Percentiles rank a stretch among this genome's conserved stretches.
Evolutionary conservation across 345 rosid genomes (phyloP).

Genomic region (Brassica napus): Da-Ae NC_063438.1:22323501-22324000

Average conservation of each 20-base stretch:
- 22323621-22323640: neutral
- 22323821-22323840: slow-evolving; percentile 17
- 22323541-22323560: neutral
- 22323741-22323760: neutral
- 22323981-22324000: slow-evolving; percentile 13
- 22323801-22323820: neutral
- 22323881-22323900: neutral
- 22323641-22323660: slow-evolving; percentile 17
- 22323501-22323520: slow-evolving; percentile 1
- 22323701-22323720: neutral
- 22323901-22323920: slow-evolving; percentile 1
- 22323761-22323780: neutral
- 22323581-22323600: neutral
- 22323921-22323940: neutral
- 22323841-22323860: neutral
- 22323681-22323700: slow-evolving; percentile 15
- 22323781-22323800: neutral
- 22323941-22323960: neutral
- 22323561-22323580: slow-evolving; percentile 14
- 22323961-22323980: slow-evolving; percentile 14
- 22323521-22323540: neutral
- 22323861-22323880: slow-evolving; percentile 29
- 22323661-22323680: slow-evolving; percentile 22
- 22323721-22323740: slow-evolving; percentile 22
- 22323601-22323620: slow-evolving; percentile 7